Evolutionary conservation across 2,329 filamentous ascomycete species (phyloP), one percentile per base, ranked within the genome.

Genomic region (Emmonsiellopsis sp.): DNA sequence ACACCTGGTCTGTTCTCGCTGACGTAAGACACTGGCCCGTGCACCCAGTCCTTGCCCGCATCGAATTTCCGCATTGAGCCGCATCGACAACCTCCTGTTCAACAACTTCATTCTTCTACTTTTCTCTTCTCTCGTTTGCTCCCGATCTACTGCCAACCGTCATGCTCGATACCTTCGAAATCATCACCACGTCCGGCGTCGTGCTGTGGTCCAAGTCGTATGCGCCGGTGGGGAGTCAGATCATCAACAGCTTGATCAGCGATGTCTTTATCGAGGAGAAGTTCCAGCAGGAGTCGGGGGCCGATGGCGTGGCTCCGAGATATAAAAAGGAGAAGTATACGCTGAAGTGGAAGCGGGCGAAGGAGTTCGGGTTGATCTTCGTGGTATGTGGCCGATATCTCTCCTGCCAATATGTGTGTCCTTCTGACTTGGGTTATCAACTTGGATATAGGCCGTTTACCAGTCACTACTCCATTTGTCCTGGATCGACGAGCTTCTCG

Each of bases 221-320:
- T 69, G 83, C 85, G 52, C 80, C 86, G 2, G 83, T 95, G 66
- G 90, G 84, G 67, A 81, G 87, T 43, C 84, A 86, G 62, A 79
- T 96, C 59, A 85, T 98, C 76, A 96, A 98, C 77, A 87, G 83
- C 76, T 85, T 98, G 70, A 96, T 98, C 72, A 85, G 85, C 69
- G 90, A 97, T 72, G 89, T 96, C 67, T 96, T 98, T 69, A 96
- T 98, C 66, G 93, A 98, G 73, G 92, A 96, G 76, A 91, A 88
- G 70, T 80, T 81, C 56, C 79, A 83, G 54, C 73, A 73, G 34
- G 78, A 78, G 50, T 77, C 79, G 51, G 76, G 81, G 53, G 77
- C 83, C 51, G 81, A 82, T 59, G 72, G 77, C 49, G 81, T 83
- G 6, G 79, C 83, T 11, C 82, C 87, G 13, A 79, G 85, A 0